Conservation (phyloP, 208 protist species). For the Lotmaria passim region DNA sequence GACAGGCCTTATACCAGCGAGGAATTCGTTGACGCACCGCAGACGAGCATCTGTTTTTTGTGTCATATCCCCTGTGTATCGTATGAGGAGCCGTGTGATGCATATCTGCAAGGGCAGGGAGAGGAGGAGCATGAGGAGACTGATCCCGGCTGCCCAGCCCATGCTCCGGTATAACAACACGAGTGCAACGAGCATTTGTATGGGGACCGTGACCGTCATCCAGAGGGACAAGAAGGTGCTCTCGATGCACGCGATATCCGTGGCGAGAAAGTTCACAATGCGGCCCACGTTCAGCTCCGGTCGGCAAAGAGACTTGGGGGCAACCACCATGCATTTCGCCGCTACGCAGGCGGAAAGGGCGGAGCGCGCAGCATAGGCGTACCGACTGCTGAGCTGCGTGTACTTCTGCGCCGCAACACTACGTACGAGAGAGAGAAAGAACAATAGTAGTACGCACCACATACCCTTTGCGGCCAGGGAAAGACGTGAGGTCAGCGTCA, state of each 20-base stretch:
- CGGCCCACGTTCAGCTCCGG: constrained; percentile 82
- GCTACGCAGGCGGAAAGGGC: constrained; percentile 48
- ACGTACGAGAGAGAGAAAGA: neutral
- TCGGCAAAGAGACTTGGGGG: constrained; percentile 34
- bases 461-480: neutral
- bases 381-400: neutral
- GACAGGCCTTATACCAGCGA: constrained; percentile 89
- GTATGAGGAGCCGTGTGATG: constrained; percentile 43
- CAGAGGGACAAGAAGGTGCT: constrained; percentile 2
- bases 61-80: constrained; percentile 25
- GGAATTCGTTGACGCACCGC: constrained; percentile 92
- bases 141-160: constrained; percentile 69
- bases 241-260: constrained; percentile 7
- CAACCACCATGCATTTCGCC: constrained; percentile 74
- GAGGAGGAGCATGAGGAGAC: constrained; percentile 65
- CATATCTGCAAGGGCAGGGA: constrained; percentile 73
- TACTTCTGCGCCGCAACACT: neutral
- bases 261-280: constrained; percentile 69
- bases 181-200: constrained; percentile 67
- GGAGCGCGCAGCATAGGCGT: constrained; percentile 4
- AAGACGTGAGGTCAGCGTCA: neutral
- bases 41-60: constrained; percentile 84
- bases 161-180: constrained; percentile 52
- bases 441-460: constrained; percentile 42
- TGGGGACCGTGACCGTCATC: constrained; percentile 38